Evolutionary conservation across 257 asterid species (phyloP), one percentile per base, ranked within the genome.

Genomic region (Osmanthus fragrans): DNA sequence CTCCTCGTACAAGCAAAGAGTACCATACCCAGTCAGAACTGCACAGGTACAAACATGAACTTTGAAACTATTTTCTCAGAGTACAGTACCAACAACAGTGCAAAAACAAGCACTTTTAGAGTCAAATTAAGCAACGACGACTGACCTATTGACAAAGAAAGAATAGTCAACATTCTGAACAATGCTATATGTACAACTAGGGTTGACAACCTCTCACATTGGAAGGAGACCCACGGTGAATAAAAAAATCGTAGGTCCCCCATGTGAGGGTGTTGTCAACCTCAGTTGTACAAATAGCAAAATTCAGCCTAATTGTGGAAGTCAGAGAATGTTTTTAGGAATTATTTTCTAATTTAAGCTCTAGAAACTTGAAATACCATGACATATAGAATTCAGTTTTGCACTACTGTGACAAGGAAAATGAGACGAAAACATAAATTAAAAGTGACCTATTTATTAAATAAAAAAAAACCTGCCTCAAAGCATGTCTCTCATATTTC

Each of bases 61-160:
- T 30, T 68, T 34, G 12, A 39, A 39, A 75, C 69, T 6, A 65
- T 64, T 49, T 37, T 82, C 63, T 47, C 23, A 58, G 30, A 19
- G 32, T 33, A 77, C 29, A 7, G 34, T 32, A 19, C 15, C 36
- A 78, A 60, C 63, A 70, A 67, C 23, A 37, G 49, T 56, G 73
- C 34, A 47, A 4, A 67, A 9, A 27, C 23, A 63, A 73, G 72
- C 75, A 63, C 47, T 33, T 77, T 42, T 56, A 54, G 47, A 70
- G 19, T 64, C 25, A 71, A 23, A 27, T 60, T 21, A 21, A 68
- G 32, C 60, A 60, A 74, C 4, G 19, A 27, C 27, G 16, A 10
- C 73, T 36, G 49, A 29, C 65, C 72, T n/a, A 70, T 56, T 9
- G 51, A 42, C 16, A 58, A 37, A n/a, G 56, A 32, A 11, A 65